Base-by-base conservation (phyloP, 768 basidiomycete genomes). In the Inosperma sp. region DNA sequence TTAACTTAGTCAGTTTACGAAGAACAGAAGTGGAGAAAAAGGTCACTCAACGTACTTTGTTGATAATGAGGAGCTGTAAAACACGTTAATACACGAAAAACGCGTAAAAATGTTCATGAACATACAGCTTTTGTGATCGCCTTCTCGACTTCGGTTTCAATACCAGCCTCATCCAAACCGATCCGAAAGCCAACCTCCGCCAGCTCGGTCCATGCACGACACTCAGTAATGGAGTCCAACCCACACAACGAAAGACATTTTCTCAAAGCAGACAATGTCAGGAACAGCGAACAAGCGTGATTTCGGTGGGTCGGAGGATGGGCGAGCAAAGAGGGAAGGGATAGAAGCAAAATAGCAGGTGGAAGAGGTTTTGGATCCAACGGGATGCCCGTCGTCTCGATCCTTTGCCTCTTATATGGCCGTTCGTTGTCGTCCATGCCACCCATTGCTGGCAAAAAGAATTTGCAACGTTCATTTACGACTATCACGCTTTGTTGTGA, bases 111-210 rank as follows among this genome's bases (percentile, higher is more conserved):
- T 19, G 45, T 30, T 19, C 55, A 30, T 36, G 2, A 2, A 74
- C 85, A 65, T 52, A 88, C 85, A 49, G 83, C 86, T 68, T 84
- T 85, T 13, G 78, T 79, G 13, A 86, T 70, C 9, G 85, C 82
- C 49, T 74, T 80, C 59, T 87, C 85, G 17, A 85, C 83, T 62
- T 88, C 86, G 0, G 47, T 62, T 55, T 78, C 80, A 7, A 83
- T 66, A 23, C 72, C 79, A n/a, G n/a, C 77, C 67, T 79, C 78
- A 73, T 35, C 61, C 43, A 62, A 76, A 54, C 51, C 73, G 36
- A 80, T 73, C 52, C 71, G 71, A 60, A 88, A 72, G 3, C 86
- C 87, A 2, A 86, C 58, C 63, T 90, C 88, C 0, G 81, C 86
- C 0, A 89, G 56, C 8, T 77, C 76, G 1, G 81, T 81, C 80